Conservation (phyloP, 768 basidiomycete genomes). For the Pleurotus tuber-regium region DNA sequence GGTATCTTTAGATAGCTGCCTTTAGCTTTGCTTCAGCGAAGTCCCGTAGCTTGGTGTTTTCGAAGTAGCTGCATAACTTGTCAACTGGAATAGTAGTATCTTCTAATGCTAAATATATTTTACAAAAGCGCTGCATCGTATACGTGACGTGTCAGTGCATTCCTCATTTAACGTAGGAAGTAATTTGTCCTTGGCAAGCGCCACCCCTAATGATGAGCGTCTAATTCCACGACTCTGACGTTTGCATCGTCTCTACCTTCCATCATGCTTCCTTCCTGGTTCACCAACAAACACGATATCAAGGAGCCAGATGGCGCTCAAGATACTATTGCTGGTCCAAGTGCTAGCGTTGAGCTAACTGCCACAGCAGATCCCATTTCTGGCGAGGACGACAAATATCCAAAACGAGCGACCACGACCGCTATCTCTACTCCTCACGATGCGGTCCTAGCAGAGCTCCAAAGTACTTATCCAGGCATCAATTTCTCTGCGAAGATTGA, state of each 20-base stretch:
- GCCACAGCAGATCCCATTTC: not conserved
- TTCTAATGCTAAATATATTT: too few species aligned
- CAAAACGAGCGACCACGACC: conserved; percentile 10
- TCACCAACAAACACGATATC: not conserved
- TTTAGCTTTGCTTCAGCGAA: too few species aligned
- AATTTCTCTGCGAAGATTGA: conserved; percentile 14
- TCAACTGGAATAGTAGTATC: too few species aligned
- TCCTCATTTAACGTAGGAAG: too few species aligned
- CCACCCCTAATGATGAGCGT: not conserved
- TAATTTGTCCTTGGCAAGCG: not conserved
- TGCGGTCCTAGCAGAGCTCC: conserved; percentile 53
- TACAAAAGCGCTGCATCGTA: too few species aligned
- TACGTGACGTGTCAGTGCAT: too few species aligned
- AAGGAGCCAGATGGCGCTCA: not conserved
- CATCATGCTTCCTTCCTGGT: not conserved
- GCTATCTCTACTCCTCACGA: conserved; percentile 59
- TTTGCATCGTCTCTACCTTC: not conserved
- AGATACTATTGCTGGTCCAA: not conserved
- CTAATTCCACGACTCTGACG: not conserved
- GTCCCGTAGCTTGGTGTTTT: too few species aligned
- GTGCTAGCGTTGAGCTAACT: too few species aligned
- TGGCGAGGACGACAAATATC: not conserved
- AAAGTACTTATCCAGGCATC: conserved; percentile 22
- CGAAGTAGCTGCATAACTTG: too few species aligned
- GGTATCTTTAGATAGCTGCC: too few species aligned